Evolutionary conservation across 257 asterid genomes (phyloP), one percentile per base, ranked within the genome.

Genomic region (Mitragyna speciosa): DNA sequence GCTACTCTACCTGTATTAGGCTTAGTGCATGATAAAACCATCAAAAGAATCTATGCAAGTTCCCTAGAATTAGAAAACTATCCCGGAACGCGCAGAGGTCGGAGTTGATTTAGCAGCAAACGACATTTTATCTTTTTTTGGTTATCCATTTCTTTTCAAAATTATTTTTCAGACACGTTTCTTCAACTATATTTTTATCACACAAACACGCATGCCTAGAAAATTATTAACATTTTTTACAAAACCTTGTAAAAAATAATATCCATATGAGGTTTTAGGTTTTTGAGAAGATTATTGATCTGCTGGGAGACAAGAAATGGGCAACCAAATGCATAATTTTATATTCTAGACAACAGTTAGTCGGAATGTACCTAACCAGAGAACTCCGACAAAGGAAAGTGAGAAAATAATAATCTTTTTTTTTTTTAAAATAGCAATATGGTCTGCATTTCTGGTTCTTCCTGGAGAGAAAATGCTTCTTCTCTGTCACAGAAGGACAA

Each of bases 331-430:
- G 31, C 20, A 70, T 19, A 5, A 5, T 67, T 67, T 31, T 12
- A 30, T 30, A 39, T 61, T 19, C 6, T 20, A 41, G 36, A 43
- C 33, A 64, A 28, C 17, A 36, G 45, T n/a, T 43, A 41, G 69
- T 78, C 24, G 81, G 76, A 54, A 78, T 52, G 58, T 68, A 69
- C 76, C 81, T 36, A 67, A 69, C 70, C 24, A 68, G 51, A 51
- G 43, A 78, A 76, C 22, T 61, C 79, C 67, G 63, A 20, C 71
- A 56, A 73, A 64, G 47, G 45, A 20, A 79, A 47, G 72, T 68
- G 72, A 28, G 36, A 31, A 63, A 61, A 72, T 69, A 56, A 15
- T 52, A 1, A 15, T 52, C 0, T 4, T 54, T 52, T 26, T 0
- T 4, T 54, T 52, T 26, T 0, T 12, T 6, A 47, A 56, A 26